Evolutionary conservation across 768 basidiomycete species (phyloP).

Genomic region (Galerina sulciceps): DNA sequence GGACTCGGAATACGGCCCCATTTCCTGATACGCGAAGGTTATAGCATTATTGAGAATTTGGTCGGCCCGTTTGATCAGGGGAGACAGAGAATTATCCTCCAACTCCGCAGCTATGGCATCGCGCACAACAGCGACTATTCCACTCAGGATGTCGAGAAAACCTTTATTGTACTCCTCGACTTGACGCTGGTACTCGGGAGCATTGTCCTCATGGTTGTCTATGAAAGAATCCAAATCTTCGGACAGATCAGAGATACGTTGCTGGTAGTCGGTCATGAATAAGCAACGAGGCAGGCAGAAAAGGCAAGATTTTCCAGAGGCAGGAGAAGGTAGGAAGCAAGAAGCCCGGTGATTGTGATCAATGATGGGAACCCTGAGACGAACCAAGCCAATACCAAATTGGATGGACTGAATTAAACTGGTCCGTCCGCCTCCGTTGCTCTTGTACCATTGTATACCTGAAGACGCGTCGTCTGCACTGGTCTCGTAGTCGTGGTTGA

Average conservation of each 20-base stretch:
- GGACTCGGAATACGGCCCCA: background rate
- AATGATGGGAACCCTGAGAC: no score
- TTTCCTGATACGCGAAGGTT: background rate
- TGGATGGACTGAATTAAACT: no score
- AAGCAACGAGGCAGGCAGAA: background rate
- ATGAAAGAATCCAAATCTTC: background rate
- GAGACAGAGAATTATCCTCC: background rate
- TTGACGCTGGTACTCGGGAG: background rate
- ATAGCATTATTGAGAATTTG: slow-evolving; percentile 3
- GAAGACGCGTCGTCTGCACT: no score
- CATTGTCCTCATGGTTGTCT: background rate
- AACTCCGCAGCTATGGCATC: slow-evolving; percentile 1
- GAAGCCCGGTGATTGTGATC: no score
- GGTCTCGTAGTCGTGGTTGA: no score
- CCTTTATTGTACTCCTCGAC: background rate
- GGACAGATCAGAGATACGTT: slow-evolving; percentile 2
- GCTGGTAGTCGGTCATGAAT: background rate
- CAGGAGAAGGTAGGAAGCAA: no score
- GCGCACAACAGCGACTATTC: slow-evolving; percentile 1
- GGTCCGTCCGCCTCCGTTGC: no score
- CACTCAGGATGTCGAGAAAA: background rate
- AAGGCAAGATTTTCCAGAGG: no score
- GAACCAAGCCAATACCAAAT: no score
- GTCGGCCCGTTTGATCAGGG: slow-evolving; percentile 5
- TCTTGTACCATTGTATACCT: no score